Evolutionary conservation across 805 yeast genomes (phyloP).

Genomic region (Kuraishia ogatae): DNA sequence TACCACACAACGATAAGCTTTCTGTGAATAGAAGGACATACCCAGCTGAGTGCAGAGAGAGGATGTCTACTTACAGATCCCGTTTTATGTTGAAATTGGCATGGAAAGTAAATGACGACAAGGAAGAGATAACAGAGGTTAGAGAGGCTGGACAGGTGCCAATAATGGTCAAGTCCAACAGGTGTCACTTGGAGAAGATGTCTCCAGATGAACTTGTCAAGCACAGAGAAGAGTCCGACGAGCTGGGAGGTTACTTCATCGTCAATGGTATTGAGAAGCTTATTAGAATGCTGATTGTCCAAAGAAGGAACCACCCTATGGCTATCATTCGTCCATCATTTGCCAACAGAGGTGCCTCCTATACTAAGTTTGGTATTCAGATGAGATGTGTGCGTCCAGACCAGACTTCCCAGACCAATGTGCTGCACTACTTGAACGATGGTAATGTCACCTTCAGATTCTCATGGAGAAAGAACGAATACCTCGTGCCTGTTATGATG

Average conservation of each 20-base stretch:
- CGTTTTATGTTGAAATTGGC: conserved; percentile 68
- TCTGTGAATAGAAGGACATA: conserved; percentile 69
- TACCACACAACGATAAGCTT: conserved; percentile 59
- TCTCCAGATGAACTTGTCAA: conserved; percentile 77
- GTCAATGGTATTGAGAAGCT: conserved; percentile 96
- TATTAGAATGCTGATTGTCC: conserved; percentile 95
- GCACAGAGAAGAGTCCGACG: conserved; percentile 86
- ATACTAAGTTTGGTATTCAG: conserved; percentile 87
- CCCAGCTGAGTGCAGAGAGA: conserved; percentile 88
- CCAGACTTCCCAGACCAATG: conserved; percentile 96
- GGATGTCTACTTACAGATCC: conserved; percentile 76
- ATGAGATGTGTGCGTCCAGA: conserved; percentile 92
- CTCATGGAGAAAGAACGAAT: conserved; percentile 96
- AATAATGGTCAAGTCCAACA: conserved; percentile 80
- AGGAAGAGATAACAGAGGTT: conserved; percentile 63
- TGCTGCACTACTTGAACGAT: conserved; percentile 89
- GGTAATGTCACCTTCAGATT: conserved; percentile 96
- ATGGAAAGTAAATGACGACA: conserved; percentile 82
- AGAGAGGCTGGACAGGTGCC: conserved; percentile 92
- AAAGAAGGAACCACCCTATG: conserved; percentile 97
- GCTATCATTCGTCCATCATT: conserved; percentile 94
- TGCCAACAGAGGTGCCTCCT: conserved; percentile 86
- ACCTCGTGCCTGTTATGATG: conserved; percentile 88
- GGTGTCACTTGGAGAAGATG: conserved; percentile 83
- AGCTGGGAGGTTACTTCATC: conserved; percentile 92